Evolutionary conservation across 2,329 filamentous ascomycete genomes (phyloP).

Genomic region (Aspergillus uvarum): DNA sequence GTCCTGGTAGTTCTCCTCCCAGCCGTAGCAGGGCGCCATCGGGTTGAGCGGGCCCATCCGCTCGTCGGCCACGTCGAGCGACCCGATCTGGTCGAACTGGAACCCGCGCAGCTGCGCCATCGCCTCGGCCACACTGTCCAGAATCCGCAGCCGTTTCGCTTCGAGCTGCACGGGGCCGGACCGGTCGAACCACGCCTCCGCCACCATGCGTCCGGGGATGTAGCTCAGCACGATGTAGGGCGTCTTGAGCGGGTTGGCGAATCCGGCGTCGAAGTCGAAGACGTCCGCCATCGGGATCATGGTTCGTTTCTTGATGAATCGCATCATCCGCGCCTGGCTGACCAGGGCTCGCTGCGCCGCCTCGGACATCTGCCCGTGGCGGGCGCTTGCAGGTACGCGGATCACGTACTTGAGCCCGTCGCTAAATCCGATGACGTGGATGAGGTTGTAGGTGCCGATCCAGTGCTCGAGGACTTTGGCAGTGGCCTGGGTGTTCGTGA

Average conservation of each 20-base stretch:
- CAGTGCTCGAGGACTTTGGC: not conserved
- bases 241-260: not conserved
- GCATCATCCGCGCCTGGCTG: slow-evolving; percentile 3
- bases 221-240: not conserved
- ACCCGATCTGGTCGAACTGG: not conserved
- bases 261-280: not conserved
- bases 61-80: not conserved
- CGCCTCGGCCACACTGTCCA: not conserved
- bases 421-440: slow-evolving; percentile 1
- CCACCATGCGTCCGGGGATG: not conserved
- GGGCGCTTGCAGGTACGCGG: not conserved
- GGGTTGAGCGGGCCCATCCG: not conserved
- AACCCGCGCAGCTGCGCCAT: slow-evolving; percentile 3
- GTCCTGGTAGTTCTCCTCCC: not conserved
- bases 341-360: not conserved
- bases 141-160: not conserved
- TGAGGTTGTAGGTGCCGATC: not conserved
- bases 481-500: not conserved
- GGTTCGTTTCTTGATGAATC: not conserved
- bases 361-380: not conserved
- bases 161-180: not conserved
- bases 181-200: slow-evolving; percentile 1
- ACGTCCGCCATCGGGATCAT: slow-evolving; percentile 2
- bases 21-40: not conserved
- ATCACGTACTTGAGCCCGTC: slow-evolving; percentile 1